phyloP scores from a whole-genome alignment of 2,329 filamentous ascomycete genomes.

The Pezicula carpinea region DNA sequence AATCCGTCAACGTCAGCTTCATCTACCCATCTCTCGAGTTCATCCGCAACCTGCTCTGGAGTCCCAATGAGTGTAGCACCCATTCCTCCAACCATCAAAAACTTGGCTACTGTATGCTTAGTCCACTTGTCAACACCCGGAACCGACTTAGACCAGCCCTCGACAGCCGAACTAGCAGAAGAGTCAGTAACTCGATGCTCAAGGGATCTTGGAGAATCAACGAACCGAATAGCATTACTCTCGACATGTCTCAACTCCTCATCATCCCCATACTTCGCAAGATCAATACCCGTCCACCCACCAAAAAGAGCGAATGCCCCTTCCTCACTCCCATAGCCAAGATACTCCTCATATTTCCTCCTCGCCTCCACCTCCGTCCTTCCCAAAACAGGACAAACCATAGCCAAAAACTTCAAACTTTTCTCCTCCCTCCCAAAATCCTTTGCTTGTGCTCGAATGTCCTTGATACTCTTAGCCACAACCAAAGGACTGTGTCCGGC shows the following conservation, averaged over 20 bases:
- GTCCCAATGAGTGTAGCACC: constrained; percentile 46
- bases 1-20: constrained; percentile 72
- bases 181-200: too few relatives aligned
- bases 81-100: constrained; percentile 63
- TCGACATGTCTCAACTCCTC: constrained; percentile 51
- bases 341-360: constrained; percentile 57
- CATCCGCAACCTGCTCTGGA: constrained; percentile 53
- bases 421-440: constrained; percentile 50
- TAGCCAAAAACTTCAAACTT: constrained; percentile 62
- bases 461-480: constrained; percentile 54
- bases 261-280: constrained; percentile 54
- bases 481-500: constrained; percentile 57
- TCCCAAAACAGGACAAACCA: constrained; percentile 62
- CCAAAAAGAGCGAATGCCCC: constrained; percentile 65
- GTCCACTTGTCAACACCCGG: constrained; percentile 65
- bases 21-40: constrained; percentile 60
- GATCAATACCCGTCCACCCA: constrained; percentile 70
- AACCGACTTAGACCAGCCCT: constrained; percentile 50
- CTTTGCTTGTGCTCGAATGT: constrained; percentile 53
- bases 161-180: constrained; percentile 42
- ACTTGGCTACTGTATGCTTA: constrained; percentile 63
- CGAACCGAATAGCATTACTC: constrained; percentile 42
- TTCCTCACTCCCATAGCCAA: constrained; percentile 54
- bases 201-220: constrained; percentile 23
- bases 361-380: constrained; percentile 60